Conservation (phyloP, 306 rosid species). For the Clitoria ternatea region DNA sequence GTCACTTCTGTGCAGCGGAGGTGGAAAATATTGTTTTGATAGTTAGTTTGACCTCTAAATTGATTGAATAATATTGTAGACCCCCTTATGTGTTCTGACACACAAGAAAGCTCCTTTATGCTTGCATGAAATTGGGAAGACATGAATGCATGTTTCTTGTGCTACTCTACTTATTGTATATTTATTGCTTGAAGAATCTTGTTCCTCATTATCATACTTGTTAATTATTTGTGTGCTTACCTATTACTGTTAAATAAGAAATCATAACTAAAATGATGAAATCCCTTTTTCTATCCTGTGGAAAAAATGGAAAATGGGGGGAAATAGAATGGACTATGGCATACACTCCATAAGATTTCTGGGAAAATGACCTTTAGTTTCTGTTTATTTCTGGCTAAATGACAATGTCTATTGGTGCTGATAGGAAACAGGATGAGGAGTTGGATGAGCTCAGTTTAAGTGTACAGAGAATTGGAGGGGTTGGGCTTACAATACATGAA, state of each 20-base stretch:
- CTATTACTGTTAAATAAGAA: not conserved
- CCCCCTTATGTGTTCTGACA: conserved; percentile 5
- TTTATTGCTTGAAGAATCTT: too few relatives aligned
- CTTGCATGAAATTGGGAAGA: conserved; percentile 15
- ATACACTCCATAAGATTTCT: not conserved
- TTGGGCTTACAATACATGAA: conserved; percentile 95
- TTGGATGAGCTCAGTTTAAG: conserved; percentile 92
- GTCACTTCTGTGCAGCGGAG: not conserved
- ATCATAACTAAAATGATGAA: not conserved
- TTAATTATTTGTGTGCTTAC: not conserved
- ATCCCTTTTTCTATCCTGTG: conserved; percentile 1
- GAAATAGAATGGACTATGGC: not conserved
- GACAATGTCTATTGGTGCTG: conserved; percentile 21
- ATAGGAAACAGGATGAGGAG: conserved; percentile 91
- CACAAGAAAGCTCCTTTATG: not conserved
- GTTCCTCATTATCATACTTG: not conserved
- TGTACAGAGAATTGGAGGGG: conserved; percentile 93
- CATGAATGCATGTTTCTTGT: conserved; percentile 6
- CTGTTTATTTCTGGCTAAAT: conserved; percentile 16
- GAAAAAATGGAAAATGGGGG: conserved; percentile 9
- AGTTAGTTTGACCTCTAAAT: conserved; percentile 10
- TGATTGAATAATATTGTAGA: not conserved
- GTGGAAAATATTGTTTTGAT: not conserved
- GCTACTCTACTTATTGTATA: not conserved
- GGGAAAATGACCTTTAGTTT: not conserved